Evolutionary conservation across 164 flowering plant species (phyloP).

Genomic region (Magnolia changhungtana): DNA sequence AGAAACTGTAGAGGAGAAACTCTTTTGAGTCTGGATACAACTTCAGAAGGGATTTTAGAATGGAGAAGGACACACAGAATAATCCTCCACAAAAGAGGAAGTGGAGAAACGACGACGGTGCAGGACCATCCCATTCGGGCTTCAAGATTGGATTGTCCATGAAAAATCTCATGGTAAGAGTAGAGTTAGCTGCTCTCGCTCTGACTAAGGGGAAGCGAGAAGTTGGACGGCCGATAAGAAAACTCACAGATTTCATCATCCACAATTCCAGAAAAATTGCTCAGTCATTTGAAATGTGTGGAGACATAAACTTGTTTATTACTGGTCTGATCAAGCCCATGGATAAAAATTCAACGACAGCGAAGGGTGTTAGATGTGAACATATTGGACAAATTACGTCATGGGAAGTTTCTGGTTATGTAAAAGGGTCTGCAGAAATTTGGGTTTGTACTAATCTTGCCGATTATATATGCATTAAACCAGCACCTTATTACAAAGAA

Average conservation of each 20-base stretch:
- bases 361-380: conserved; percentile 61
- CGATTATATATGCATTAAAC: conserved; percentile 76
- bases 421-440: conserved; percentile 66
- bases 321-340: conserved; percentile 60
- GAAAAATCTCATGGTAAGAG: conserved; percentile 40
- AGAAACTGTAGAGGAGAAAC: conserved; percentile 3
- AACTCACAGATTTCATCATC: conserved; percentile 62
- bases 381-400: conserved; percentile 80
- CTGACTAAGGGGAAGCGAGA: conserved; percentile 39
- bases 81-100: conserved; percentile 22
- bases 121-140: conserved; percentile 18
- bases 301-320: conserved; percentile 59
- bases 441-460: conserved; percentile 82
- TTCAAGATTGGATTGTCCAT: conserved; percentile 36
- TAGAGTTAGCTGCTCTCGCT: conserved; percentile 60
- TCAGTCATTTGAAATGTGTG: conserved; percentile 69
- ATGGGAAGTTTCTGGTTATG: conserved; percentile 90
- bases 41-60: conserved; percentile 1
- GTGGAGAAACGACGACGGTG: conserved; percentile 10
- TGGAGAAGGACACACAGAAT: not conserved
- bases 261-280: conserved; percentile 52
- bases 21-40: conserved; percentile 4
- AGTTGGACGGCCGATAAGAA: conserved; percentile 55
- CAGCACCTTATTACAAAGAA: conserved; percentile 57
- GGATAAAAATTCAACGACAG: conserved; percentile 44